These are phyloP conservation scores for Phytopythium sindhum DNA, from an alignment of 352 stramenopile species.

Conservation along the genomic window DNA sequence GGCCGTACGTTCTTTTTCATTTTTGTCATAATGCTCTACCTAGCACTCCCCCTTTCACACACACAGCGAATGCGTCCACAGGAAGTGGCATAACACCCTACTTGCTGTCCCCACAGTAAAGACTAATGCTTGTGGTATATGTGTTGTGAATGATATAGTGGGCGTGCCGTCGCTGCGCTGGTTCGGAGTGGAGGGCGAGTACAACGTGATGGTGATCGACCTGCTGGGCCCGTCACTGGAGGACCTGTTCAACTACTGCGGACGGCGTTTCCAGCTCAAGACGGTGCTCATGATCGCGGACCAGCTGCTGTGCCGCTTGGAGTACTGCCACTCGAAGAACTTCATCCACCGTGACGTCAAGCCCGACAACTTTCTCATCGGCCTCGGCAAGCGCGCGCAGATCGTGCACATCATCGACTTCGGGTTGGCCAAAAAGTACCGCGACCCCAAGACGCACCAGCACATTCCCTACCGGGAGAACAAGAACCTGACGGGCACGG, in stretches of 20 bases:
- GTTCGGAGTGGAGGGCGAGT: conserved; percentile 99
- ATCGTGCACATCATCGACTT: conserved; percentile 89
- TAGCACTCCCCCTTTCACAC: no score
- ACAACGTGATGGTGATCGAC: conserved; percentile 99
- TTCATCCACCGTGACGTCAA: conserved; percentile 91
- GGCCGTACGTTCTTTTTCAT: conserved; percentile 87
- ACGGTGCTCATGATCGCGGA: conserved; percentile 94
- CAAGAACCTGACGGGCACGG: conserved; percentile 94
- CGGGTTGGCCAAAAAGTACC: conserved; percentile 89
- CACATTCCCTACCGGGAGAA: conserved; percentile 91
- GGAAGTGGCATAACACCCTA: not conserved
- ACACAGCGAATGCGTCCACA: not conserved
- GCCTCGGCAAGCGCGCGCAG: conserved; percentile 82
- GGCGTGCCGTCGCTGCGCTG: conserved; percentile 98
- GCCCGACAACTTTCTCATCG: conserved; percentile 90
- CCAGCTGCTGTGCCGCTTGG: conserved; percentile 80
- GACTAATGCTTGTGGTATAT: conserved; percentile 1
- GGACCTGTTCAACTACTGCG: conserved; percentile 89
- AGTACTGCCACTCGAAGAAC: conserved; percentile 89
- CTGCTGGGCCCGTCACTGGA: conserved; percentile 95
- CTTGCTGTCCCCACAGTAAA: not conserved
- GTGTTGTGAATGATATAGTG: conserved; percentile 57
- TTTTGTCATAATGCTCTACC: not conserved
- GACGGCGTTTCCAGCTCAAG: conserved; percentile 91
- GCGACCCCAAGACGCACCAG: conserved; percentile 85